A percentile compares a stretch with the other conserved stretches of the same genome.
phyloP scores from a whole-genome alignment of 495 filamentous ascomycete species.

The Talaromyces ruber region DNA sequence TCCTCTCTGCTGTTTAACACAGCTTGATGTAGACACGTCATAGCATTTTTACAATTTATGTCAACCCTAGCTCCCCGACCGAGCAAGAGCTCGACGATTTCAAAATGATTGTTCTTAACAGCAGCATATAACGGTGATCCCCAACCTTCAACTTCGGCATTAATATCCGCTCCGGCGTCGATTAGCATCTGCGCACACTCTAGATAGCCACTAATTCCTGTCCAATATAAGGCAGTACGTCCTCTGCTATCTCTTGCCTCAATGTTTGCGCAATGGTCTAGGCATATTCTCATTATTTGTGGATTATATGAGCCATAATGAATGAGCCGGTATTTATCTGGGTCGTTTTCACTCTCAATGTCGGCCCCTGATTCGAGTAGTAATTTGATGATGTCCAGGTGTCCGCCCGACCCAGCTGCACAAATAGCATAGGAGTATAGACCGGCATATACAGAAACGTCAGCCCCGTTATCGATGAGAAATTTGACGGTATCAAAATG shows the following conservation, averaged over 20 bases:
- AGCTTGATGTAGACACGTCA: not conserved
- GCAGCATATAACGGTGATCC: not conserved
- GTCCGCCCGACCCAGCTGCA: slow-evolving; percentile 9
- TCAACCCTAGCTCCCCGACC: not conserved
- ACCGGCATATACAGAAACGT: slow-evolving; percentile 6
- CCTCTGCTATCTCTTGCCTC: slow-evolving; percentile 10
- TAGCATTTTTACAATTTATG: not conserved
- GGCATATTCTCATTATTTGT: slow-evolving; percentile 5
- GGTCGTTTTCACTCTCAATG: slow-evolving; percentile 5
- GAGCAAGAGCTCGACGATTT: slow-evolving; percentile 3
- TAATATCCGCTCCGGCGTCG: slow-evolving; percentile 7
- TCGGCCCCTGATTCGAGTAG: slow-evolving; percentile 9
- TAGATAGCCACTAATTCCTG: slow-evolving; percentile 9
- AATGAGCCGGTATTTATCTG: slow-evolving; percentile 8
- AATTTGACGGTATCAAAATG: slow-evolving; percentile 8
- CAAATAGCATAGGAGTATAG: slow-evolving; percentile 9
- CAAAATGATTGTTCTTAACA: not conserved
- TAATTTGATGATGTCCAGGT: slow-evolving; percentile 8
- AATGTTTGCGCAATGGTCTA: slow-evolving; percentile 10
- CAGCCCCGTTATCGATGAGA: slow-evolving; percentile 10
- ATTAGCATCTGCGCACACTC: slow-evolving; percentile 8
- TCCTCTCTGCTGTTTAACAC: not conserved
- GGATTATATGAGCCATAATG: slow-evolving; percentile 7
- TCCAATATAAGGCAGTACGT: slow-evolving; percentile 12
- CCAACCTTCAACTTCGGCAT: not conserved